These are phyloP conservation scores for Cyclostephanos tholiformis DNA, from an alignment of 108 stramenopile genomes.

Conservation along the genomic window DNA sequence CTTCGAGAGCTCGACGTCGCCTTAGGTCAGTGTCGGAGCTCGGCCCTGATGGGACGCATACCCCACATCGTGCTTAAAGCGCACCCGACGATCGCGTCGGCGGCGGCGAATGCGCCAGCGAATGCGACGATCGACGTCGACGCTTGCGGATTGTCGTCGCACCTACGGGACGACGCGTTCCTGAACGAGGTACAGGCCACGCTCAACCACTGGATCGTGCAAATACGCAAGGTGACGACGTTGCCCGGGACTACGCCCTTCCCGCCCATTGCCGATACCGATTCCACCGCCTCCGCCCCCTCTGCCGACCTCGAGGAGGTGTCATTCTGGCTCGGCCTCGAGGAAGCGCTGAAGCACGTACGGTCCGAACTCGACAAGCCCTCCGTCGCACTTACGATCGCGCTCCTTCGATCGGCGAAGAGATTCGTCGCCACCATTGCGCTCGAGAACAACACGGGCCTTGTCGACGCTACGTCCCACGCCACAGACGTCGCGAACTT, in stretches of 20 bases:
- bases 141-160: slow-evolving; percentile 52
- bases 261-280: slow-evolving; percentile 49
- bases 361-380: slow-evolving; percentile 67
- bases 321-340: slow-evolving; percentile 81
- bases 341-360: slow-evolving; percentile 60
- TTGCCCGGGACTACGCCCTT: slow-evolving; percentile 67
- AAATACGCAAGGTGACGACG: slow-evolving; percentile 80
- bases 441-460: slow-evolving; percentile 88
- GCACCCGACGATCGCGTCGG: slow-evolving; percentile 50
- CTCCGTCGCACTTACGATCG: slow-evolving; percentile 61
- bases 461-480: slow-evolving; percentile 73
- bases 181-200: slow-evolving; percentile 73
- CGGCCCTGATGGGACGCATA: slow-evolving; percentile 53
- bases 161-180: slow-evolving; percentile 71
- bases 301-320: slow-evolving; percentile 77
- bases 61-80: slow-evolving; percentile 61
- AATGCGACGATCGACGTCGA: slow-evolving; percentile 56
- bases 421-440: slow-evolving; percentile 92
- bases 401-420: slow-evolving; percentile 83
- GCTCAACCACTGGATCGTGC: slow-evolving; percentile 75
- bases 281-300: slow-evolving; percentile 29
- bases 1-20: slow-evolving; percentile 81
- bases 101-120: slow-evolving; percentile 12
- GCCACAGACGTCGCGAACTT: slow-evolving; percentile 79
- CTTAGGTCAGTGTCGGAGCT: slow-evolving; percentile 66